A percentile compares a stretch with the other conserved stretches of the same genome.
phyloP scores from a whole-genome alignment of 345 rosid genomes.

The Alliaria petiolata region DNA sequence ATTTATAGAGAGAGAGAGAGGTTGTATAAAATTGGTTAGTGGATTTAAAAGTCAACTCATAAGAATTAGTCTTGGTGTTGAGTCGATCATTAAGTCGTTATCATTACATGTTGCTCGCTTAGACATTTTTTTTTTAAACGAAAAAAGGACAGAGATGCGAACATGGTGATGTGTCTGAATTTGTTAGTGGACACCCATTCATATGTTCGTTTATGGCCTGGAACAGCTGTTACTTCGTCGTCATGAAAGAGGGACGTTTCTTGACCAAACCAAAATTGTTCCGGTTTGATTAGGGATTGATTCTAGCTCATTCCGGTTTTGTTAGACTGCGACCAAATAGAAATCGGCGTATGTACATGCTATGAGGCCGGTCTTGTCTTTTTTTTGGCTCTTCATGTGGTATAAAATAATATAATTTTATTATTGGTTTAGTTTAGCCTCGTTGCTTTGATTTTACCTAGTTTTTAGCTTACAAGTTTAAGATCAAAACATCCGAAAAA shows the following conservation, averaged over 20 bases:
- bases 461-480: not conserved
- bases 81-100: not conserved
- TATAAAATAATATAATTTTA: not conserved
- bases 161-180: constrained; percentile 14
- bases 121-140: not conserved
- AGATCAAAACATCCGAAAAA: not conserved
- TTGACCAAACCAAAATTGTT: not conserved
- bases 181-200: constrained; percentile 26
- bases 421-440: not conserved
- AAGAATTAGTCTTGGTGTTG: constrained; percentile 11
- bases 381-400: not conserved
- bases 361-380: not conserved
- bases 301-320: not conserved
- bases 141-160: not conserved
- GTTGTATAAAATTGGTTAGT: not conserved
- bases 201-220: constrained; percentile 10
- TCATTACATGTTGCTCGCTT: constrained; percentile 9
- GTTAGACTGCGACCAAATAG: not conserved
- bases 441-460: not conserved
- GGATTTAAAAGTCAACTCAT: constrained; percentile 6
- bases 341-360: not conserved
- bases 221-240: constrained; percentile 8
- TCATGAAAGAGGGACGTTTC: not conserved
- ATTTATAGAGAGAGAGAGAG: constrained; percentile 15
- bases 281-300: no score